Evolutionary conservation across 2,329 filamentous ascomycete genomes (phyloP).

Genomic region (Chaetomiaceae sp.): DNA sequence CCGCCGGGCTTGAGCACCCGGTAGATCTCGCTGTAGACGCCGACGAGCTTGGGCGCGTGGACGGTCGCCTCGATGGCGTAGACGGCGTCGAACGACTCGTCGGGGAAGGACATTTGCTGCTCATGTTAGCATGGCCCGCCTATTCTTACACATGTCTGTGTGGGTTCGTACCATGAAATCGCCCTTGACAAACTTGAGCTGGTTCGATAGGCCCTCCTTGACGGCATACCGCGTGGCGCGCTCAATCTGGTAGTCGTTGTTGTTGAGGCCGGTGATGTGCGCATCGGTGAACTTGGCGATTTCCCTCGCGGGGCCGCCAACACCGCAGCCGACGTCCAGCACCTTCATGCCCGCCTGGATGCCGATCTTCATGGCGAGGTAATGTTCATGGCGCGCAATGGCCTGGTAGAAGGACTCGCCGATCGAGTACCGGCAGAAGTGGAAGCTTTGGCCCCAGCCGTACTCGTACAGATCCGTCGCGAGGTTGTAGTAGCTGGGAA

Average conservation of each 20-base stretch:
- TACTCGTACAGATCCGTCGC: slow-evolving; percentile 97
- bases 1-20: slow-evolving; percentile 94
- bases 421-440: slow-evolving; percentile 90
- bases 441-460: slow-evolving; percentile 93
- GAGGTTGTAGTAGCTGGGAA: slow-evolving; percentile 82
- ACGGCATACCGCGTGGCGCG: slow-evolving; percentile 81
- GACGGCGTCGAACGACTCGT: slow-evolving; percentile 88
- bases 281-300: slow-evolving; percentile 93
- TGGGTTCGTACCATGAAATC: slow-evolving; percentile 76
- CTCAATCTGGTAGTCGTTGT: slow-evolving; percentile 98
- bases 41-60: slow-evolving; percentile 84
- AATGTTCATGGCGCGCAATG: slow-evolving; percentile 96
- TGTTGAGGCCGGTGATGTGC: slow-evolving; percentile 90
- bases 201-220: slow-evolving; percentile 74
- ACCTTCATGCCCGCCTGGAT: slow-evolving; percentile 85
- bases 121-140: slow-evolving; percentile 9
- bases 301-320: slow-evolving; percentile 90
- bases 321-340: slow-evolving; percentile 93
- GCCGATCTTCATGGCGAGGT: slow-evolving; percentile 84
- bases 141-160: too few species aligned
- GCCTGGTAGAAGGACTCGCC: slow-evolving; percentile 87
- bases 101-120: slow-evolving; percentile 91
- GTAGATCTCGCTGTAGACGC: slow-evolving; percentile 92
- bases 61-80: slow-evolving; percentile 98
- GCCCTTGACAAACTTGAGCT: slow-evolving; percentile 85